Evolutionary conservation across 1,284 basidiomycete species (phyloP), one percentile per base, ranked within the genome.

Genomic region (Apiotrichum laibachii): DNA sequence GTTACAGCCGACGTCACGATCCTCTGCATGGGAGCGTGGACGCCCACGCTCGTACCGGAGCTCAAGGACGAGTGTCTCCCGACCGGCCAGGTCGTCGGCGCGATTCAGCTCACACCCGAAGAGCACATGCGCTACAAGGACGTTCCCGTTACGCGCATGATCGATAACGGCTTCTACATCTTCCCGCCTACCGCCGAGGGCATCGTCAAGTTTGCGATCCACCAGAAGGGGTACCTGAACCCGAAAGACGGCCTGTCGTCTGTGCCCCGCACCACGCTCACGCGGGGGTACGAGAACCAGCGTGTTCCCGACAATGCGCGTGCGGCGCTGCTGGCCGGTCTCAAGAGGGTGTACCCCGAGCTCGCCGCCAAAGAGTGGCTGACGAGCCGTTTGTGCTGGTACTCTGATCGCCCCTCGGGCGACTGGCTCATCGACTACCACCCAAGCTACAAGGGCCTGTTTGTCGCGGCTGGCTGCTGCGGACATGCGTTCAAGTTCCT

Each of bases 91-190:
- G 84, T 82, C 55, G 73, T 91, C 15, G 85, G 84, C 0, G 86
- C 83, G 66, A 80, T 93, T 48, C 85, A 88, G 63, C 81, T 93
- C 15, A 82, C 81, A 1, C 69, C 79, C 18, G 82, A 87, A 65
- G 88, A 92, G 71, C 84, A 81, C 0, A 77, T 79, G 5, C 62
- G 65, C 1, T 90, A 90, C 72, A 76, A 78, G 46, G 70, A 81
- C 2, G 81, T 81, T 48, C 89, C 89, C 3, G 86, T 92, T 6
- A 79, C 88, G n/a, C 72, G 91, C 54, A 83, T 91, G 72, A 87
- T 88, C 60, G 72, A 78, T 13, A 80, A 83, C 34, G 87, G 86
- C 8, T 88, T 89, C 68, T 90, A 90, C 73, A 73, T 84, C 34
- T 87, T 90, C 69, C 88, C 88, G 45, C 76, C 77, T 0, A 67